Percentiles rank a stretch among this genome's conserved stretches.
These are phyloP conservation scores for Porodaedalea pini DNA, from an alignment of 1,284 basidiomycete genomes.

Conservation along the genomic window DNA sequence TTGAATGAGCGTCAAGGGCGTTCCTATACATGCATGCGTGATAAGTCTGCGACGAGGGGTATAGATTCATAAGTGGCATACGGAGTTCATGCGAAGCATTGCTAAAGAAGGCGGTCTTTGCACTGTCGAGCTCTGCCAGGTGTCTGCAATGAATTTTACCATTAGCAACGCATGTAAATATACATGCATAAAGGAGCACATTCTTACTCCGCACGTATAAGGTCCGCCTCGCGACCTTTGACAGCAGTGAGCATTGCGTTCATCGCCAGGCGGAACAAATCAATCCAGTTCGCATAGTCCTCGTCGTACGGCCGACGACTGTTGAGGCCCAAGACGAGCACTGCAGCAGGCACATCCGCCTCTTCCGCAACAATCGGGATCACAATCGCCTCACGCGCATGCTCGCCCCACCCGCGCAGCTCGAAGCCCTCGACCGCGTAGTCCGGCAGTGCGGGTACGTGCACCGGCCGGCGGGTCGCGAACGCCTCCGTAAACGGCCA, in stretches of 20 bases:
- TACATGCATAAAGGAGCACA: neutral
- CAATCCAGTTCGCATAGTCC: constrained; percentile 25
- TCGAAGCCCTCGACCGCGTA: constrained; percentile 19
- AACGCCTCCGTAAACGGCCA: constrained; percentile 19
- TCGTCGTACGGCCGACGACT: constrained; percentile 26
- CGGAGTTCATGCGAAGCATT: constrained; percentile 32
- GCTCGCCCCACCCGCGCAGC: constrained; percentile 28
- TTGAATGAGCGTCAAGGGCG: constrained; percentile 31
- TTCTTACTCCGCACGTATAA: constrained; percentile 25
- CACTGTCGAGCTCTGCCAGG: constrained; percentile 30
- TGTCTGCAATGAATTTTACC: constrained; percentile 20
- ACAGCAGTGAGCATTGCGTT: constrained; percentile 23
- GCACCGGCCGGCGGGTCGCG: constrained; percentile 9
- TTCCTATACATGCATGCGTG: constrained; percentile 21
- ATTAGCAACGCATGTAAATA: neutral
- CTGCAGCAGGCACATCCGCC: constrained; percentile 20
- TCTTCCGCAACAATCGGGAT: constrained; percentile 25
- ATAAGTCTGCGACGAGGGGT: neutral
- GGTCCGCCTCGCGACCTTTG: constrained; percentile 26
- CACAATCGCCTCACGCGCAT: constrained; percentile 25
- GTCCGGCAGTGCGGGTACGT: constrained; percentile 10
- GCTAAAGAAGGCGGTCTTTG: constrained; percentile 33
- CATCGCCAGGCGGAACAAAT: constrained; percentile 22
- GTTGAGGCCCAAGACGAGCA: constrained; percentile 27
- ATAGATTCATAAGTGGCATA: neutral